Conservation (phyloP, 2,329 filamentous ascomycete species). For the Nothopassalora personata region DNA sequence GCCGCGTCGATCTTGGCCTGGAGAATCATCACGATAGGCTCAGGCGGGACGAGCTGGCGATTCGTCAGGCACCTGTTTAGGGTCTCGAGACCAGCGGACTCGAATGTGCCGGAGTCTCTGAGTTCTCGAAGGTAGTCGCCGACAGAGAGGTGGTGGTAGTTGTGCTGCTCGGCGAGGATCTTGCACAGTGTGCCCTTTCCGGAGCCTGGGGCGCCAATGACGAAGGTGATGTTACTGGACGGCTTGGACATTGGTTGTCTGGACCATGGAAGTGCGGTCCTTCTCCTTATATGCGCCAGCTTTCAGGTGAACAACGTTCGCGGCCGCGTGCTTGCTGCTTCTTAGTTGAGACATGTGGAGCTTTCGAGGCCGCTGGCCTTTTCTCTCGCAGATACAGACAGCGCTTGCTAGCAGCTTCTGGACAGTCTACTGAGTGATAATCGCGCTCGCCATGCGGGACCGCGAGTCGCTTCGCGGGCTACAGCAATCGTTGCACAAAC, state of each 20-base stretch:
- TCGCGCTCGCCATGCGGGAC: background rate
- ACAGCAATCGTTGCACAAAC: background rate
- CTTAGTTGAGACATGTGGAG: background rate
- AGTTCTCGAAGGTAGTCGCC: conserved; percentile 5
- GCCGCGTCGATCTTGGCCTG: background rate
- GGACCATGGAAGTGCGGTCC: no score
- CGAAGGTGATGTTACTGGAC: background rate
- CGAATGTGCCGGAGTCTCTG: background rate
- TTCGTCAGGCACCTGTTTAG: background rate
- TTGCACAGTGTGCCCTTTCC: conserved; percentile 33
- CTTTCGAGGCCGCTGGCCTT: background rate
- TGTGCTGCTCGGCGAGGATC: background rate
- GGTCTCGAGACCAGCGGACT: background rate
- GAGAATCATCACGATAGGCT: background rate
- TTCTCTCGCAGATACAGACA: background rate
- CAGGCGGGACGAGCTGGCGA: background rate
- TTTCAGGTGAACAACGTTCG: background rate
- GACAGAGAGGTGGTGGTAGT: conserved; percentile 6
- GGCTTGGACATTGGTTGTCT: background rate
- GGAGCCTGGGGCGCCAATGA: conserved; percentile 25
- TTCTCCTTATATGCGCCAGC: no score
- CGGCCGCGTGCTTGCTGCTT: background rate
- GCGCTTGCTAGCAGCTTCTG: no score
- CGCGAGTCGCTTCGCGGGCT: background rate
- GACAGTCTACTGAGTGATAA: no score